Base-by-base conservation (phyloP, 768 basidiomycete genomes). In the Amanita jacksonii region DNA sequence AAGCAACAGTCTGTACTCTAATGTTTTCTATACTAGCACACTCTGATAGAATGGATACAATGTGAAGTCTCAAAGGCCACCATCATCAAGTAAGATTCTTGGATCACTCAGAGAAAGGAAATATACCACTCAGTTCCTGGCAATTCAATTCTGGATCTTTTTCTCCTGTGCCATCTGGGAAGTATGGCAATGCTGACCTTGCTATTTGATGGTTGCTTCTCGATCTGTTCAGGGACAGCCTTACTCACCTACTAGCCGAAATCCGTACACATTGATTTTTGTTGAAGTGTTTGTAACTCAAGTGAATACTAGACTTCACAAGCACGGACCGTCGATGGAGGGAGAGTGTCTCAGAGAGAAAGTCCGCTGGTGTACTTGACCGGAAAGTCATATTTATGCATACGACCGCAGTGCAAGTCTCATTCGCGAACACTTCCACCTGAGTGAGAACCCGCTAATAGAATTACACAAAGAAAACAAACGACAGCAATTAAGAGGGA, bases 121-220 rank as follows among this genome's bases (percentile, higher is more conserved):
- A 34, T 31, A 45, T 45, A 22, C 34, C 32, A 12, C 44, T 45
- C 25, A 45, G 28, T 45, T 45, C 25, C 8, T 43, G 10, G 18
- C 16, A 22, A 43, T 43, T 31, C 20, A 10, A 27, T 45, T 45
- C 19, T 18, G 33, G 34, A 45, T 38, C 35, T n/a, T 34, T 16
- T 13, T 45, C 34, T 37, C 35, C 44, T 25, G 44, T 36, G 16
- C 32, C 32, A 16, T 45, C 28, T 24, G 42, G 42, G 42, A 45
- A 45, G 44, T 37, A 36, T 31, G 35, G 44, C 37, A 31, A 35
- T 18, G 23, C 19, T 24, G 44, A 45, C 35, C 44, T 45, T 38
- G 44, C 34, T 18, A 45, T 45, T 45, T 35, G 44, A 32, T 37
- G 34, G 28, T 45, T 35, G n/a, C 35, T 45, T 35, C 44, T 45